Conservation (phyloP, 2,329 filamentous ascomycete genomes). For the Microcyclospora pomicola region DNA sequence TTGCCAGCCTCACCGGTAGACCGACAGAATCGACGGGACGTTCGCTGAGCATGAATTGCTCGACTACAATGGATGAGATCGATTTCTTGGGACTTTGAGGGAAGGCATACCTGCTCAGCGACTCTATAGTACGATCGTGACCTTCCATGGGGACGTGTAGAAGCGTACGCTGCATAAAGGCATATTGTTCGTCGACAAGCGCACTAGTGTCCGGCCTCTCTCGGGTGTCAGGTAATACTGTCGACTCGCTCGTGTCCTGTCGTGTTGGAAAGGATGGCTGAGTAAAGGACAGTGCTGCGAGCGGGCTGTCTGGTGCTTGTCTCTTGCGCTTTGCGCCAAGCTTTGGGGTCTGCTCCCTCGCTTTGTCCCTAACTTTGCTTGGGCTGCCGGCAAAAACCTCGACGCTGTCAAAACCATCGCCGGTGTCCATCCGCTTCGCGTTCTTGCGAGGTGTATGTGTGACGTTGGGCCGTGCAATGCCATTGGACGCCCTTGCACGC, state of each 20-base stretch:
- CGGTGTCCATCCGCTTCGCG: constrained; percentile 17
- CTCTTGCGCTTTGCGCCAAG: constrained; percentile 55
- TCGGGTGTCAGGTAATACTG: background rate
- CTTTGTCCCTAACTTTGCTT: constrained; percentile 29
- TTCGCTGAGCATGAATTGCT: constrained; percentile 40
- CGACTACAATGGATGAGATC: constrained; percentile 53
- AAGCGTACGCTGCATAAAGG: constrained; percentile 47
- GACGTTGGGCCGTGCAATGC: constrained; percentile 5
- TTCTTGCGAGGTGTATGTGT: constrained; percentile 14
- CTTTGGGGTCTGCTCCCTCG: constrained; percentile 46
- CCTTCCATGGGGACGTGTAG: constrained; percentile 45
- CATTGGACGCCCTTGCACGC: constrained; percentile 34
- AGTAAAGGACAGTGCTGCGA: constrained; percentile 32
- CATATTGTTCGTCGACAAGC: constrained; percentile 11
- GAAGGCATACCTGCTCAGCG: constrained; percentile 49
- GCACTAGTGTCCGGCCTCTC: background rate
- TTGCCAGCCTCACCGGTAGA: constrained; percentile 1
- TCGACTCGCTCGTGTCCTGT: constrained; percentile 4
- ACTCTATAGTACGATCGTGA: constrained; percentile 52
- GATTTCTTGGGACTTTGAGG: constrained; percentile 49
- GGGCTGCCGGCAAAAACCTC: constrained; percentile 32
- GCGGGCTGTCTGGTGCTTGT: constrained; percentile 49
- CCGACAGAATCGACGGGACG: no score
- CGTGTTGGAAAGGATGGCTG: constrained; percentile 9
- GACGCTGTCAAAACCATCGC: constrained; percentile 65